A percentile compares a stretch with the other conserved stretches of the same genome.
phyloP scores from a whole-genome alignment of 1,284 basidiomycete species.

The Somion occarium region DNA sequence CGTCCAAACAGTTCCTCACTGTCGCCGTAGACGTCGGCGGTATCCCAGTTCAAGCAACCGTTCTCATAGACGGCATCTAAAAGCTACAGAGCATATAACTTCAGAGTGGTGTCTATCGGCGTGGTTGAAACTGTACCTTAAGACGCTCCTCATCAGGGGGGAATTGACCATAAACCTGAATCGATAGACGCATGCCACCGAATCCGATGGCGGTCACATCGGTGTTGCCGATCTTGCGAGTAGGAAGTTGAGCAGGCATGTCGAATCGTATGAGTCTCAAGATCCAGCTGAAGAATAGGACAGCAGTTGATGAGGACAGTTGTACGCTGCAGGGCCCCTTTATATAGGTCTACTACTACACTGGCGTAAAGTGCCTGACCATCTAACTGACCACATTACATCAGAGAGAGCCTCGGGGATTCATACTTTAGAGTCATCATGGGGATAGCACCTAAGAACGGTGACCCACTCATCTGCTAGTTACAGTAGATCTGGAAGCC shows the following conservation, averaged over 20 bases:
- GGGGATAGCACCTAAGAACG: too few relatives aligned
- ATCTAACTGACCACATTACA: too few relatives aligned
- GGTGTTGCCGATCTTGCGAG: constrained; percentile 7
- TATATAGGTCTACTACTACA: too few relatives aligned
- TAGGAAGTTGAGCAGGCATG: neutral
- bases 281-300: too few relatives aligned
- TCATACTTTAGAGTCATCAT: too few relatives aligned
- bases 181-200: constrained; percentile 21
- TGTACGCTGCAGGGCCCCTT: too few relatives aligned
- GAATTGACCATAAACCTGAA: constrained; percentile 15
- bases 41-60: constrained; percentile 29
- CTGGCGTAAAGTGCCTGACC: too few relatives aligned
- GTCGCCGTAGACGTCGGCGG: constrained; percentile 25
- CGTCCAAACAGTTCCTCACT: constrained; percentile 23
- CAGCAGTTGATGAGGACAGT: too few relatives aligned
- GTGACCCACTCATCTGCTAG: too few relatives aligned
- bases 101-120: neutral
- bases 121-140: constrained; percentile 12
- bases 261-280: neutral
- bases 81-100: constrained; percentile 14
- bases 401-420: too few relatives aligned
- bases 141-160: constrained; percentile 24
- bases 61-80: constrained; percentile 24
- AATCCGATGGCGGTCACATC: constrained; percentile 20
- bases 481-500: too few relatives aligned